Evolutionary conservation across 192 early-diverging fungal species (phyloP), one percentile per base, ranked within the genome.

Genomic region (Coemansia sp.): DNA sequence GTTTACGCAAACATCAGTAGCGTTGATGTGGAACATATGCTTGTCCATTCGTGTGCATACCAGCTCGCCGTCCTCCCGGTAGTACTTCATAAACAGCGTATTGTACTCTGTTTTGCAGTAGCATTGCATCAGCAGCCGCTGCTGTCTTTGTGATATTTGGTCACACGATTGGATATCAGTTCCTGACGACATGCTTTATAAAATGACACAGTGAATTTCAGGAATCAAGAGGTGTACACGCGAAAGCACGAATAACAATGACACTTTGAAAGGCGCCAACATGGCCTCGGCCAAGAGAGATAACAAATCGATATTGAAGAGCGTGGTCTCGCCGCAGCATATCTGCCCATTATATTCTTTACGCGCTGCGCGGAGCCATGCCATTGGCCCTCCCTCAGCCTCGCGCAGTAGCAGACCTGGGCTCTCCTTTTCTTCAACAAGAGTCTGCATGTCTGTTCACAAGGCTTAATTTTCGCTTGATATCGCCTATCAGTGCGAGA

Each of bases 81-180:
- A 61, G 45, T 75, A 75, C 24, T 58, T 75, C 30, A 75, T 18
- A 61, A 75, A 75, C 50, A 64, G 40, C 22, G 73, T 75, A 50
- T 75, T 75, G 59, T 69, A 65, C 38, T 61, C 63, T 30, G 68
- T 75, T 52, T 69, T 69, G 53, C 73, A 75, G 41, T 65, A 75
- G 63, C 73, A 75, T 47, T 75, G 73, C 73, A 75, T 75, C 22
- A 75, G 34, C 47, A 75, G 43, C 39, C 62, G 65, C 59, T 75
- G 73, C 38, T 75, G 73, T 34, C 66, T 44, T 13, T 59, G 47
- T 8, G 73, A 35, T 29, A 75, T 69, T 58, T 75, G 67, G 20
- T 32, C 22, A 35, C 73, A 75, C 22, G 73, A 59, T 10, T 50
- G 60, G 16, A 68, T 74, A 15, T 61, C 72, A 8, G 35, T 59